These are phyloP conservation scores for Phytophthora citrophthora DNA, from an alignment of 352 stramenopile genomes.

Conservation along the genomic window DNA sequence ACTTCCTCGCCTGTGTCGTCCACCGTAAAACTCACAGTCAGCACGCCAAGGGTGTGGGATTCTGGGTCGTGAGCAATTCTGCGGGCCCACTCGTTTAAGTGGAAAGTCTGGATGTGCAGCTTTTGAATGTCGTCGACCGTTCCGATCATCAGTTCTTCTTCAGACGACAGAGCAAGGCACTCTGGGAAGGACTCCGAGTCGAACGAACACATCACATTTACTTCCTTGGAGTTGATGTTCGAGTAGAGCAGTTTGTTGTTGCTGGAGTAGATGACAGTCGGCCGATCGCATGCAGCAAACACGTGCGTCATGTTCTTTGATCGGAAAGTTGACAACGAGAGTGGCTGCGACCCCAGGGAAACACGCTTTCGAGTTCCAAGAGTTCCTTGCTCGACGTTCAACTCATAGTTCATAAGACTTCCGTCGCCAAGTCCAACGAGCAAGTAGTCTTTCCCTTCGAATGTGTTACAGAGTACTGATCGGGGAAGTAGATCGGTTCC, in stretches of 20 bases:
- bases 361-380: constrained; percentile 93
- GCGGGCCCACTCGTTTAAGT: constrained; percentile 93
- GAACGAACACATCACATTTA: constrained; percentile 94
- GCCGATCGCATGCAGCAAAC: constrained; percentile 96
- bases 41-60: constrained; percentile 84
- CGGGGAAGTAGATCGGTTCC: constrained; percentile 87
- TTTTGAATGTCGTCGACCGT: constrained; percentile 99
- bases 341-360: constrained; percentile 94
- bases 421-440: constrained; percentile 98
- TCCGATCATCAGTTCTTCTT: constrained; percentile 95
- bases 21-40: constrained; percentile 82
- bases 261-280: constrained; percentile 97
- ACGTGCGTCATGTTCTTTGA: constrained; percentile 95
- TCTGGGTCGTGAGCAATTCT: constrained; percentile 89
- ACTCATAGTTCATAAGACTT: constrained; percentile 93
- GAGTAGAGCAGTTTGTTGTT: constrained; percentile 97
- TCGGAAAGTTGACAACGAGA: constrained; percentile 93
- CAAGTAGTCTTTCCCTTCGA: constrained; percentile 90
- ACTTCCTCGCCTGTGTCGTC: constrained; percentile 88
- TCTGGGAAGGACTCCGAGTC: constrained; percentile 93
- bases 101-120: constrained; percentile 97
- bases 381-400: constrained; percentile 55
- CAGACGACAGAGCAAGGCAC: constrained; percentile 95
- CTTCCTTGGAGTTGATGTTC: constrained; percentile 93
- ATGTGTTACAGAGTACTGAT: constrained; percentile 89